Evolutionary conservation across 2,329 filamentous ascomycete genomes (phyloP), one percentile per base, ranked within the genome.

Genomic region (Hypoxylon sp.): DNA sequence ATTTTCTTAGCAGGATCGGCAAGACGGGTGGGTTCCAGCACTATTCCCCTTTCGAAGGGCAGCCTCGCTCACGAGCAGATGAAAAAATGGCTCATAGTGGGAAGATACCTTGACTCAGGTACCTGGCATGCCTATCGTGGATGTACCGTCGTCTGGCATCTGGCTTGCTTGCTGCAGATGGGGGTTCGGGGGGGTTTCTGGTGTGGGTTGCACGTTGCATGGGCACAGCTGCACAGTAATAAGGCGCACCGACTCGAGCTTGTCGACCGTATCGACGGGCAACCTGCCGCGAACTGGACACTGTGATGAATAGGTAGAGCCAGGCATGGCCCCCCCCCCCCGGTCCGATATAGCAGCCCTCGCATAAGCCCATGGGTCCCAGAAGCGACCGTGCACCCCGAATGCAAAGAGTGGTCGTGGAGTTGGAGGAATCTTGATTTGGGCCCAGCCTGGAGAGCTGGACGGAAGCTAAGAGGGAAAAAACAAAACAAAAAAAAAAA

Each of bases 41-140:
- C 53, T 20, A 58, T 58, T 58, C 50, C 53, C 45, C 51, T 55
- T 61, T 58, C 33, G 54, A 55, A 54, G 48, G 55, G 48, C 52
- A 62, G 48, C 58, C 42, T 56, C 47, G 46, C 35, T 46, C 33
- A 48, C 27, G 49, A 29, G 41, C 49, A 52, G 53, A n/a, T n/a
- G n/a, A n/a, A n/a, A 65, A 65, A 65, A 65, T 65, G 63, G 63
- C 63, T 65, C 63, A 65, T 65, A 59, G 53, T 61, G 54, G 33
- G 47, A 31, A 48, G 27, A 18, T 53, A 43, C 43, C 3, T 38
- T 6, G 38, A 27, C 15, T 35, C 17, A 60, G 27, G 56, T 63
- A 55, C 41, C 60, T 60, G 60, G 60, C 35, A 60, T 63, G 60
- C 53, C 60, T 45, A 55, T 63, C 58, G 18, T 60, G 60, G 60